Conservation (phyloP, 306 rosid species). For the Leucaena leucocephala region DNA sequence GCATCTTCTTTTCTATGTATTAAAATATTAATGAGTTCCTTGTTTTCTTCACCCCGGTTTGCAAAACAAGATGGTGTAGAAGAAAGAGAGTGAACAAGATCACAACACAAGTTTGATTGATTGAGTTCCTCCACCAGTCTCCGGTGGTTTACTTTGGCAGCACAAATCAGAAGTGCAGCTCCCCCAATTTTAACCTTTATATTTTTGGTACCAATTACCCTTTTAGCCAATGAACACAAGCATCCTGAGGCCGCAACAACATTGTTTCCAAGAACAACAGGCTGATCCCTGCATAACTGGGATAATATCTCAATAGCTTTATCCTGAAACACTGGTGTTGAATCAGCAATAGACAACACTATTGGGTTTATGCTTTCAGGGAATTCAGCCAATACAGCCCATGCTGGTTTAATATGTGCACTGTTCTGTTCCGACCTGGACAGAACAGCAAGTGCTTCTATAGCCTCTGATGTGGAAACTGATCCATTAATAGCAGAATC, state of each 20-base stretch:
- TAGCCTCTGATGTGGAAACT: constrained; percentile 74
- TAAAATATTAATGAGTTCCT: constrained; percentile 71
- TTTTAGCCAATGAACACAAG: constrained; percentile 71
- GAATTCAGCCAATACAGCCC: constrained; percentile 88
- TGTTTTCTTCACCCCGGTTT: constrained; percentile 45
- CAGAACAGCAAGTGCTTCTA: constrained; percentile 91
- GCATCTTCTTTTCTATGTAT: constrained; percentile 57
- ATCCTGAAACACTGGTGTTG: constrained; percentile 80
- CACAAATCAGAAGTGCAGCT: constrained; percentile 85
- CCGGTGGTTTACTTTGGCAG: constrained; percentile 83
- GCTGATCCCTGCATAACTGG: constrained; percentile 86
- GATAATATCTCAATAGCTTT: constrained; percentile 92
- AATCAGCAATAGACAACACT: constrained; percentile 76
- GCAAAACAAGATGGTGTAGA: constrained; percentile 45
- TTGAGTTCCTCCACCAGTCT: constrained; percentile 85
- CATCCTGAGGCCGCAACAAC: constrained; percentile 70
- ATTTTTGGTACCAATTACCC: constrained; percentile 73
- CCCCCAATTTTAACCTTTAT: constrained; percentile 80
- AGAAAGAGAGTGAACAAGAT: constrained; percentile 78
- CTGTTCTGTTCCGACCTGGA: constrained; percentile 64
- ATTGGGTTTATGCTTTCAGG: constrained; percentile 86
- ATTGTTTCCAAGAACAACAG: constrained; percentile 70
- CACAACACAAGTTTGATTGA: constrained; percentile 59
- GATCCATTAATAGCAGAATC: constrained; percentile 69
- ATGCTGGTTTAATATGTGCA: constrained; percentile 74